A percentile compares a stretch with the other conserved stretches of the same genome.
Evolutionary conservation across 108 stramenopile species (phyloP).

Genomic region (Nannochloropsis gaditana): DNA sequence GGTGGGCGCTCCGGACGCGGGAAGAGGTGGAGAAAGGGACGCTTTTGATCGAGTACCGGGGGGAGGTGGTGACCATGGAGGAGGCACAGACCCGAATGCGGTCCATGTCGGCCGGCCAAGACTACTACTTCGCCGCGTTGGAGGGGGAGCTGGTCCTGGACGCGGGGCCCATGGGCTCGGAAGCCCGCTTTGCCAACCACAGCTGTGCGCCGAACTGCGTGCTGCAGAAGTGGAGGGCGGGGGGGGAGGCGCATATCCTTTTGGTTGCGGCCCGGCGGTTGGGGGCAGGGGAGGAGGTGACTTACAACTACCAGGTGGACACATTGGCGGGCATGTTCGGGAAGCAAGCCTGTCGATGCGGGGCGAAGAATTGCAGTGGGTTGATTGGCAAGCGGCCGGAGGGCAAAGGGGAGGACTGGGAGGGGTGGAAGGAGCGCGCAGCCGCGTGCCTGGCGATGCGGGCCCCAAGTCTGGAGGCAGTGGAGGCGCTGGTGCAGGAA

Average conservation of each 20-base stretch:
- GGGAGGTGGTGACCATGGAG: slow-evolving; percentile 52
- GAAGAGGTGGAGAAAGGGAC: slow-evolving; percentile 32
- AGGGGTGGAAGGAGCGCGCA: background rate
- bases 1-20: slow-evolving; percentile 44
- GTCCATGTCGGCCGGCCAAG: slow-evolving; percentile 23
- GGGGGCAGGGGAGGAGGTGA: slow-evolving; percentile 27
- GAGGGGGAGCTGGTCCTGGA: slow-evolving; percentile 48
- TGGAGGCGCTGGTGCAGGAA: background rate
- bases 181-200: slow-evolving; percentile 55
- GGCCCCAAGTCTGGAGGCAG: background rate
- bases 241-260: background rate
- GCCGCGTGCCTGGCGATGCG: background rate
- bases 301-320: slow-evolving; percentile 46
- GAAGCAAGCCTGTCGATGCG: slow-evolving; percentile 34
- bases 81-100: slow-evolving; percentile 43
- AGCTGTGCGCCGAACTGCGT: slow-evolving; percentile 55
- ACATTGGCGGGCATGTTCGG: slow-evolving; percentile 35
- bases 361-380: slow-evolving; percentile 34
- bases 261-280: background rate
- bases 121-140: slow-evolving; percentile 55
- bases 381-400: slow-evolving; percentile 32
- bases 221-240: slow-evolving; percentile 44
- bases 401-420: background rate
- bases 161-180: slow-evolving; percentile 51
- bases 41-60: slow-evolving; percentile 51